A percentile compares a stretch with the other conserved stretches of the same genome.
These are phyloP conservation scores for Fusarium luffae DNA, from an alignment of 2,329 filamentous ascomycete species.

Conservation along the genomic window DNA sequence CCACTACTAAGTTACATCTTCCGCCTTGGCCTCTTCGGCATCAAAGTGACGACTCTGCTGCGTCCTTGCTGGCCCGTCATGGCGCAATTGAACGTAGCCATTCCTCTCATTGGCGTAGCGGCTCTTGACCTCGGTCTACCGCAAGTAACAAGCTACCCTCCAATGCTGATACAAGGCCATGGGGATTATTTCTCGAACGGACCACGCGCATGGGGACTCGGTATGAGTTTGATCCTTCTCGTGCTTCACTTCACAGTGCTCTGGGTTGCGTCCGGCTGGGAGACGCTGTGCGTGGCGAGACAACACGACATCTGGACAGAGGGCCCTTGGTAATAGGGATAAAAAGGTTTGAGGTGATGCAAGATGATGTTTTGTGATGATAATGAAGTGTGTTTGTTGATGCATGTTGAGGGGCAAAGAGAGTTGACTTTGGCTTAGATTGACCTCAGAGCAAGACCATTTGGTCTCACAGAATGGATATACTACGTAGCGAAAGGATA, in stretches of 20 bases:
- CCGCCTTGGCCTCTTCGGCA: conserved; percentile 71
- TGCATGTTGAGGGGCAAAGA: neutral
- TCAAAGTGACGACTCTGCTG: conserved; percentile 74
- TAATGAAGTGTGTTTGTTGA: neutral
- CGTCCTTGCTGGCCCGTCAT: conserved; percentile 78
- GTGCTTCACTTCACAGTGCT: conserved; percentile 50
- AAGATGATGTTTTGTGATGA: neutral
- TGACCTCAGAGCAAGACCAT: neutral
- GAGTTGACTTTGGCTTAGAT: neutral
- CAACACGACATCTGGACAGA: conserved; percentile 46
- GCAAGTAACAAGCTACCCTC: conserved; percentile 20
- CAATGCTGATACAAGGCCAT: conserved; percentile 17
- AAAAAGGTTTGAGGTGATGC: neutral
- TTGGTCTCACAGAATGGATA: neutral
- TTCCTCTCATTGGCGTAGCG: conserved; percentile 75
- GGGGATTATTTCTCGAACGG: conserved; percentile 28
- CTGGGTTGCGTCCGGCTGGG: conserved; percentile 51
- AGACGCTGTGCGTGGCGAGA: conserved; percentile 48
- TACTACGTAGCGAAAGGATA: neutral
- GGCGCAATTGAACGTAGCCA: conserved; percentile 70
- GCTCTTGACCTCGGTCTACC: conserved; percentile 70
- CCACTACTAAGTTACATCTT: conserved; percentile 49
- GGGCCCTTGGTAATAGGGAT: conserved; percentile 45
- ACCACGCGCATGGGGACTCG: conserved; percentile 46
- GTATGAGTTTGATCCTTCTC: conserved; percentile 48